phyloP scores from a whole-genome alignment of 1,139 yeast genomes.

The Yarrowia galli region DNA sequence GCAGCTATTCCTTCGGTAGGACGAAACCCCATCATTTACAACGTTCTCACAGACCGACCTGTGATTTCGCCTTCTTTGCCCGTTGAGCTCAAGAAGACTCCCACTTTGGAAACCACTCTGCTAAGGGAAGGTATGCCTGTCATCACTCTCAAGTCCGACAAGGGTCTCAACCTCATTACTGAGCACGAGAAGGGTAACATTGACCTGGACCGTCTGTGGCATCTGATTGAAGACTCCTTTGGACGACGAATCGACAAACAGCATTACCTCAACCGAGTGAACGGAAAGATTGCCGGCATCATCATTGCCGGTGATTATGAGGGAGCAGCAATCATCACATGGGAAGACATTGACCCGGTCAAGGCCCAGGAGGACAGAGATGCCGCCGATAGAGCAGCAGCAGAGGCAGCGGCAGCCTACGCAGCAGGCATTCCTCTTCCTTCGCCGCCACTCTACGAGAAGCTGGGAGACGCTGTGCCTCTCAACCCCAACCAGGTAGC shows the following conservation, averaged over 20 bases:
- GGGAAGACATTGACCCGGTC: constrained; percentile 56
- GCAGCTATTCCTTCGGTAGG: constrained; percentile 52
- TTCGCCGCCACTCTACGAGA: constrained; percentile 31
- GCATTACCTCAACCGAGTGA: constrained; percentile 70
- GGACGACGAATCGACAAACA: constrained; percentile 68
- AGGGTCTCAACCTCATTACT: constrained; percentile 55
- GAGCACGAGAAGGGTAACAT: constrained; percentile 59
- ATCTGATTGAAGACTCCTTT: constrained; percentile 79
- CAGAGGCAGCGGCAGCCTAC: constrained; percentile 32
- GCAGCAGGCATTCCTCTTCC: constrained; percentile 34
- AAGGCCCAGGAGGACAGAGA: constrained; percentile 41
- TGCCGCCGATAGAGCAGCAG: constrained; percentile 40
- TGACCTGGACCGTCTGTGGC: constrained; percentile 63
- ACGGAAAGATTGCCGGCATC: constrained; percentile 71
- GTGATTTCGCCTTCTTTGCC: constrained; percentile 94
- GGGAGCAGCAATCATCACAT: constrained; percentile 91
- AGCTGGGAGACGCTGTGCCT: constrained; percentile 39
- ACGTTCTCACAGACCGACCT: constrained; percentile 88
- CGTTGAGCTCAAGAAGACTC: constrained; percentile 62
- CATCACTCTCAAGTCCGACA: constrained; percentile 54
- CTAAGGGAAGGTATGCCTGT: constrained; percentile 80
- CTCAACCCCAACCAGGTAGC: constrained; percentile 51
- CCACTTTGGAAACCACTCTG: constrained; percentile 76
- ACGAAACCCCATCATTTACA: constrained; percentile 83
- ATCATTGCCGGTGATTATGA: constrained; percentile 93